phyloP scores from a whole-genome alignment of 192 early-diverging fungal genomes.

The Coemansia sp. region DNA sequence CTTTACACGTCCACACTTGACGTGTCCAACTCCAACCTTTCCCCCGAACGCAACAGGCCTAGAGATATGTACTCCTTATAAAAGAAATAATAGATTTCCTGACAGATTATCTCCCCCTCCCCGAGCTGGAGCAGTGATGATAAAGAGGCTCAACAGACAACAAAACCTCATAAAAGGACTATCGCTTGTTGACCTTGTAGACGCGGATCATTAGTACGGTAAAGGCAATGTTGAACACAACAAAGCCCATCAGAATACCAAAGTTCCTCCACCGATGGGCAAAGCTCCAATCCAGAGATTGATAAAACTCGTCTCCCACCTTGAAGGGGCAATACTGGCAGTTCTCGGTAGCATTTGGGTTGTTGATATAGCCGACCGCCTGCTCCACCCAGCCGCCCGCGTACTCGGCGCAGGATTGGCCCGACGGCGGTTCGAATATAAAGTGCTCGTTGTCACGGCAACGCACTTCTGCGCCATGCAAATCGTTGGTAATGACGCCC shows the following conservation, averaged over 20 bases:
- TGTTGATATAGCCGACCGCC: slow-evolving; percentile 45
- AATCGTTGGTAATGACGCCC: slow-evolving; percentile 54
- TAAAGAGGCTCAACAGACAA: no score
- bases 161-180: no score
- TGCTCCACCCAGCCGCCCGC: slow-evolving; percentile 34
- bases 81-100: no score
- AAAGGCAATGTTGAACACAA: slow-evolving; percentile 50
- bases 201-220: slow-evolving; percentile 25
- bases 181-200: slow-evolving; percentile 46
- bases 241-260: slow-evolving; percentile 55
- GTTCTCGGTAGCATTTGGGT: slow-evolving; percentile 21
- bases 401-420: slow-evolving; percentile 50
- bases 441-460: slow-evolving; percentile 47
- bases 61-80: no score
- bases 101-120: no score
- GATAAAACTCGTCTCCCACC: slow-evolving; percentile 32
- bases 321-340: slow-evolving; percentile 54
- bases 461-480: slow-evolving; percentile 44
- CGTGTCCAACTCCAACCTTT: no score
- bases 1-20: no score
- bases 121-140: no score
- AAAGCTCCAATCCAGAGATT: slow-evolving; percentile 49
- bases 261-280: slow-evolving; percentile 58
- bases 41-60: no score
- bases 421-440: slow-evolving; percentile 40